Conservation (phyloP, 108 stramenopile genomes). For the Parmales sp. region DNA sequence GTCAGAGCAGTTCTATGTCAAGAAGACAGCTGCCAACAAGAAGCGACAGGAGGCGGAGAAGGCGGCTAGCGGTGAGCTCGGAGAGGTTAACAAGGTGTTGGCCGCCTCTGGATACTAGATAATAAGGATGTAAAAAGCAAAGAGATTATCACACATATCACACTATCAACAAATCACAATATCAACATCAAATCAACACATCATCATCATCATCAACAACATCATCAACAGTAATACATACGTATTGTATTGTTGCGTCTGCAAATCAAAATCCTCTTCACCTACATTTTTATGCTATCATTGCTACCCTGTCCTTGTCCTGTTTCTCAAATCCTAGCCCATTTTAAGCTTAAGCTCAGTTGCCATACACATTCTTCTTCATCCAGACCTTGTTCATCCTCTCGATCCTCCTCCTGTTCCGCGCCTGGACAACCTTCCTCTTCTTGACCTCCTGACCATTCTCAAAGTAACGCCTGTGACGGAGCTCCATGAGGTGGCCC, state of each 20-base stretch:
- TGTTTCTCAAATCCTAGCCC: too few species aligned
- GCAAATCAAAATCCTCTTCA: too few species aligned
- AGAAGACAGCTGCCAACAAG: conserved; percentile 78
- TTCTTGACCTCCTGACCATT: conserved; percentile 74
- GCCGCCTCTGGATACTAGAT: conserved; percentile 68
- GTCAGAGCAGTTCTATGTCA: conserved; percentile 81
- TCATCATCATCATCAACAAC: too few species aligned
- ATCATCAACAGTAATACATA: too few species aligned
- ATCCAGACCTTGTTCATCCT: conserved; percentile 68
- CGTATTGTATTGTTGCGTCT: too few species aligned
- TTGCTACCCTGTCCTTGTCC: too few species aligned
- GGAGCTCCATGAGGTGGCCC: conserved; percentile 78
- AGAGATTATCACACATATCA: not conserved
- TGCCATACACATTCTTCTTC: too few species aligned
- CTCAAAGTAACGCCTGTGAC: conserved; percentile 74
- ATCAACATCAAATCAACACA: too few species aligned
- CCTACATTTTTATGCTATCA: too few species aligned
- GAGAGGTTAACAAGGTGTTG: conserved; percentile 74
- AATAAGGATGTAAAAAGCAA: not conserved
- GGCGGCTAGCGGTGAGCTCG: conserved; percentile 60
- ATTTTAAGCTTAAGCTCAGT: too few species aligned
- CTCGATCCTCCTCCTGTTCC: conserved; percentile 72
- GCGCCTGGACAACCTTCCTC: conserved; percentile 76
- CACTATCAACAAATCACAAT: too few species aligned
- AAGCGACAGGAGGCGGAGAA: conserved; percentile 61